phyloP scores from a whole-genome alignment of 2,329 filamentous ascomycete species.

The Bisporella sp. region DNA sequence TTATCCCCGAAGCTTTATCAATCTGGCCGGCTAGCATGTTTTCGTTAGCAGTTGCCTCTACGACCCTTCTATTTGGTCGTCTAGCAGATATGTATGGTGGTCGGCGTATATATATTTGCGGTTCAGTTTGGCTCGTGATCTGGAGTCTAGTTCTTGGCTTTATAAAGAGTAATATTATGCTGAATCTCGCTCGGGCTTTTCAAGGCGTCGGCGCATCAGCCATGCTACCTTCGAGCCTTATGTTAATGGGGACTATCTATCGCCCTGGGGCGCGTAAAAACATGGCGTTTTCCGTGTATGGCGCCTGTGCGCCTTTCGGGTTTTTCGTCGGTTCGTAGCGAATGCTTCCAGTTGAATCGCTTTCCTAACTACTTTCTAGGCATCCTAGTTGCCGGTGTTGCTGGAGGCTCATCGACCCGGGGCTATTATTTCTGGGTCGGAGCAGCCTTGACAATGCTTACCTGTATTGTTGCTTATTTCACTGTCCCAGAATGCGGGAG shows the following conservation, averaged over 20 bases:
- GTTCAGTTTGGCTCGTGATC: conserved; percentile 56
- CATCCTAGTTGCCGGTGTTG: conserved; percentile 57
- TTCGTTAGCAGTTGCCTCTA: conserved; percentile 45
- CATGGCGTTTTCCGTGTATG: conserved; percentile 51
- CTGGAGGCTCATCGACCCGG: conserved; percentile 53
- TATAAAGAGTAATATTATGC: conserved; percentile 58
- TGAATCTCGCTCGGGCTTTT: conserved; percentile 66
- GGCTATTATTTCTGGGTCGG: conserved; percentile 65
- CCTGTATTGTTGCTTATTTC: conserved; percentile 37
- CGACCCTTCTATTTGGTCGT: conserved; percentile 58
- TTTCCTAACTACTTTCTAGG: no score
- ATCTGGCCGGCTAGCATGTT: conserved; percentile 60
- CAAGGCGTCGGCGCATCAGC: conserved; percentile 69
- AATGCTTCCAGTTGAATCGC: no score
- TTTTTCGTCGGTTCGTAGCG: no score
- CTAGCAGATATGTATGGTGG: conserved; percentile 57
- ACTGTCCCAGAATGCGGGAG: conserved; percentile 45
- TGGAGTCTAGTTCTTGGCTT: conserved; percentile 69
- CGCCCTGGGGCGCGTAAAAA: conserved; percentile 64
- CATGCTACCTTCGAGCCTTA: conserved; percentile 62
- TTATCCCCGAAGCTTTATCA: conserved; percentile 52
- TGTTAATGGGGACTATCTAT: conserved; percentile 58
- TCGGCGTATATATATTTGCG: conserved; percentile 50
- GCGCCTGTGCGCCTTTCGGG: conserved; percentile 45
- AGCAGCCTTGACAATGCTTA: conserved; percentile 41